Evolutionary conservation across 169 alveolate genomes (phyloP), one percentile per base, ranked within the genome.

Genomic region (Cryptosporidium ubiquitum): DNA sequence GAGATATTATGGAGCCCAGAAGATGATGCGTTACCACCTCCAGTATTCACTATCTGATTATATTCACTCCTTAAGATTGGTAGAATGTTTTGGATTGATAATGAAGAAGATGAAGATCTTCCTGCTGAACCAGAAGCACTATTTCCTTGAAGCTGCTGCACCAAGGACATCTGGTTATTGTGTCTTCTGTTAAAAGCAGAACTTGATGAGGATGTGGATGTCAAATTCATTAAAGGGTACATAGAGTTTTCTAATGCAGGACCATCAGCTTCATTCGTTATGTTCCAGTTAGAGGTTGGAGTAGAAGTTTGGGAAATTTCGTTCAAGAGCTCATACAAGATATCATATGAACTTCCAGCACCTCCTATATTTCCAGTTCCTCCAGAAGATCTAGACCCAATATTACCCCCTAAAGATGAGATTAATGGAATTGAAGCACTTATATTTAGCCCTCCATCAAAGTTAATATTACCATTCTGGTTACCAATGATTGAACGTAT

Each of bases 261-360:
- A 40, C 74, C 74, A 31, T 79, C 86, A 3, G 60, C 61, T 35
- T 79, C 86, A 37, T 64, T 64, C 23, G 64, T 23, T 14, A 71
- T 49, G 57, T 79, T 79, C 86, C 86, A 79, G 20, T 79, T 79
- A 16, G 85, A 73, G n/a, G 86, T 37, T 14, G 69, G 73, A 60
- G 86, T 40, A 5, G 86, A 79, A 16, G 64, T 37, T 12, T 79
- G 71, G 1, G 86, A 79, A 10, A 79, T 79, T 2, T 79, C 86
- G n/a, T 79, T 79, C 68, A 79, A 64, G n/a, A 79, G 86, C 31
- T 79, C 86, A 49, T 79, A 79, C 44, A 79, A 31, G 31, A 79
- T 79, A 10, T 79, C 86, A 5, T 79, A 79, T 14, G 86, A 79
- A 26, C 68, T 57, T 12, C 85, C 70, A 5, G 26, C n/a, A 26